Base-by-base conservation (phyloP, 805 yeast species). In the Ogataea thermomethanolica region DNA sequence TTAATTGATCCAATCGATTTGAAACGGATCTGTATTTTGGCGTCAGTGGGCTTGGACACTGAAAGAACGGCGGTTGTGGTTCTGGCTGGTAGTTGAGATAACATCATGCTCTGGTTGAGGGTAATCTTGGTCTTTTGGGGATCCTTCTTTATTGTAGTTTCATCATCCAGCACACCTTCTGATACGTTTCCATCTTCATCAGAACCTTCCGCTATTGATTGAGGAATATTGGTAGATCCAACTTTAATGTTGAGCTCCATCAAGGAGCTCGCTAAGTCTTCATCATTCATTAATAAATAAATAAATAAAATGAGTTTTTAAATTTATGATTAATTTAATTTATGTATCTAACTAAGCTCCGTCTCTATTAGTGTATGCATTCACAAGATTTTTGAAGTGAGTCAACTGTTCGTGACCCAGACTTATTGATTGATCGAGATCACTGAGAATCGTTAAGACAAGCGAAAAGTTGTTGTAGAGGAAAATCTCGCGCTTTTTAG, bases 381-480 rank as follows among this genome's bases (percentile, higher is more conserved):
- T 50, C 12, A 51, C 49, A 5, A 55, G 45, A 30, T 49, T 44
- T 26, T 35, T 17, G 27, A 50, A 56, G 38, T 55, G 59, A 8
- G 41, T 44, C 24, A 43, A 40, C 35, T 54, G 53, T 3, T 28
- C 37, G 22, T 37, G 29, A 3, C 51, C 55, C 4, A 50, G 36
- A 14, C 47, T 48, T 27, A 39, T 69, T 11, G 35, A 41, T 60
- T 37, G 70, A 57, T 45, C 72, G 71, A 35, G 60, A 30, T 58
- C 64, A 26, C 51, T 52, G 27, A 84, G 62, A 25, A 81, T 76
- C 9, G 79, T 79, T n/a, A 67, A 68, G 13, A 84, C 71, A 41
- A 84, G 64, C 45, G 74, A 76, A 58, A 80, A 84, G 55, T 85
- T 85, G 46, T 82, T 84, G 57, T 79, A 84, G 38, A 90, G 66